Percentiles rank a stretch among this genome's conserved stretches.
These are phyloP conservation scores for Trichoderma virens DNA, from an alignment of 495 filamentous ascomycete species.

Conservation along the genomic window DNA sequence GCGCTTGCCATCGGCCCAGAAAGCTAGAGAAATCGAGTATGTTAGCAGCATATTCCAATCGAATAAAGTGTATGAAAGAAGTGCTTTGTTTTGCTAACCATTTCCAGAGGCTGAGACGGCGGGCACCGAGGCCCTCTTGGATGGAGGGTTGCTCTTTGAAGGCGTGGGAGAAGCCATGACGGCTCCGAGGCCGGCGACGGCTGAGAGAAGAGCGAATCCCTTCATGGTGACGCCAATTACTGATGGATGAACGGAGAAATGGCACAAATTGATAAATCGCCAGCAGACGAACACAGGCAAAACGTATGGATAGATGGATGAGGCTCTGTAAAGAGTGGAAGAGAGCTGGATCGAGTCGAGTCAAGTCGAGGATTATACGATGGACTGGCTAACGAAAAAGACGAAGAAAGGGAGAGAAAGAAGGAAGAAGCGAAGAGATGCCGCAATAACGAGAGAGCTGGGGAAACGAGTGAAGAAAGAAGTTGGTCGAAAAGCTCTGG, in stretches of 20 bases:
- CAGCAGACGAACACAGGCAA: neutral
- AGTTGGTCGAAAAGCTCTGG: neutral
- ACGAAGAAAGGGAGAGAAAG: neutral
- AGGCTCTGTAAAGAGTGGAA: neutral
- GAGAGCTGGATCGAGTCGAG: neutral
- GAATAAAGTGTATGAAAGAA: neutral
- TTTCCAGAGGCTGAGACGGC: slow-evolving; percentile 41
- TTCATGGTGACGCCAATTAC: slow-evolving; percentile 40
- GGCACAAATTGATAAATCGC: neutral
- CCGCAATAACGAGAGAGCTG: neutral
- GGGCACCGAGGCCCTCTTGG: slow-evolving; percentile 31
- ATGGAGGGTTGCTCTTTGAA: slow-evolving; percentile 51
- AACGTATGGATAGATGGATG: neutral
- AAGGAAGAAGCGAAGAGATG: neutral
- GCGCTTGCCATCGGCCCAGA: slow-evolving; percentile 73
- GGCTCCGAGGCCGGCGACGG: slow-evolving; percentile 48
- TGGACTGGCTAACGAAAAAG: neutral
- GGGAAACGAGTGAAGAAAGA: neutral
- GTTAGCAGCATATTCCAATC: slow-evolving; percentile 16
- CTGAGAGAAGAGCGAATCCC: slow-evolving; percentile 37
- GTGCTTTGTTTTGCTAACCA: slow-evolving; percentile 23
- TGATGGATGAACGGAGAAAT: neutral
- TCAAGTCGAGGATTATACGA: neutral
- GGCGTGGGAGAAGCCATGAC: slow-evolving; percentile 51
- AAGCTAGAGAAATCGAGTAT: slow-evolving; percentile 44